A percentile compares a stretch with the other conserved stretches of the same genome.
Conservation (phyloP, 2,329 filamentous ascomycete genomes). For the Trichophyton schoenleinii region DNA sequence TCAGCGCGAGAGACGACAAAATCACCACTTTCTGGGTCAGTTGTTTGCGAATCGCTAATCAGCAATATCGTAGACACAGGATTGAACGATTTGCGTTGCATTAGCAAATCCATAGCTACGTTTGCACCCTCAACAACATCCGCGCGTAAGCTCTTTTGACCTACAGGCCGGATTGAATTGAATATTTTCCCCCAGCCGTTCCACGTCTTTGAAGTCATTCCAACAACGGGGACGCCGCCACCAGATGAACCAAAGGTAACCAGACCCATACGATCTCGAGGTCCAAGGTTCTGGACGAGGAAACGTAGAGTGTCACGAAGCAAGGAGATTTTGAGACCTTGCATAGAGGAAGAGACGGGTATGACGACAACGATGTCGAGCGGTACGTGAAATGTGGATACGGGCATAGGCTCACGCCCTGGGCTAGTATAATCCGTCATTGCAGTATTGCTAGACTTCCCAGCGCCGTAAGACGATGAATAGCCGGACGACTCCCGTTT, state of each 20-base stretch:
- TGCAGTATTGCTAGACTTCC: slow-evolving; percentile 72
- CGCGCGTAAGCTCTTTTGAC: slow-evolving; percentile 89
- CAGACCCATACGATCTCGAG: slow-evolving; percentile 89
- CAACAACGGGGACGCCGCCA: slow-evolving; percentile 87
- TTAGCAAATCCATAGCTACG: slow-evolving; percentile 93
- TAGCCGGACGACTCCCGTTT: slow-evolving; percentile 71
- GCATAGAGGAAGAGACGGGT: slow-evolving; percentile 95
- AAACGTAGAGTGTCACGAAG: slow-evolving; percentile 86
- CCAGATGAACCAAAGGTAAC: slow-evolving; percentile 94
- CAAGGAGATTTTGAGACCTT: slow-evolving; percentile 95
- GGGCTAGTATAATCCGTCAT: slow-evolving; percentile 84
- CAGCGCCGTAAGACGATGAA: slow-evolving; percentile 62
- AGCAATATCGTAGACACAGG: slow-evolving; percentile 89
- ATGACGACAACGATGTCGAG: slow-evolving; percentile 94
- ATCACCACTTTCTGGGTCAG: slow-evolving; percentile 87
- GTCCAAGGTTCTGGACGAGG: slow-evolving; percentile 76
- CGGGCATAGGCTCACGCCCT: slow-evolving; percentile 34
- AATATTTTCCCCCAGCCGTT: slow-evolving; percentile 78
- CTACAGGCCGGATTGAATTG: slow-evolving; percentile 77
- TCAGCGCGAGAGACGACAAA: slow-evolving; percentile 95
- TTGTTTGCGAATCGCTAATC: slow-evolving; percentile 93
- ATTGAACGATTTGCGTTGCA: slow-evolving; percentile 94
- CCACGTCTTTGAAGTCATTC: slow-evolving; percentile 95
- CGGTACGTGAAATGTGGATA: slow-evolving; percentile 63
- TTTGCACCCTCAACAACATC: slow-evolving; percentile 97